These are phyloP conservation scores for Chaetoceros muelleri DNA, from an alignment of 108 stramenopile genomes.

Conservation along the genomic window DNA sequence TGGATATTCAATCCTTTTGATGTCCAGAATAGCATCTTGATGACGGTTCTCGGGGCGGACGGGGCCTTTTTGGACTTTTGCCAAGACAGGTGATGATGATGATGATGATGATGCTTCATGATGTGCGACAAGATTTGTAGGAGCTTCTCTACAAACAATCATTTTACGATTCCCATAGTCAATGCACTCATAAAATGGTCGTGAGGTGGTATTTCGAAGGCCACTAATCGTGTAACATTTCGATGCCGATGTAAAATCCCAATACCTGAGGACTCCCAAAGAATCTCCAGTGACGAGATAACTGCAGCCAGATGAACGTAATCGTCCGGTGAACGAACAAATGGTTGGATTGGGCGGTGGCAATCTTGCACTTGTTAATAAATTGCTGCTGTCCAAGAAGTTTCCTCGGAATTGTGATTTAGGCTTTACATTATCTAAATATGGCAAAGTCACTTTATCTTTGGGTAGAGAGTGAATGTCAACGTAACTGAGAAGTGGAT, in stretches of 20 bases:
- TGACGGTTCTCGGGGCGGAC: constrained; percentile 30
- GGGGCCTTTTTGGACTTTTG: constrained; percentile 27
- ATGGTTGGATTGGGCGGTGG: constrained; percentile 20
- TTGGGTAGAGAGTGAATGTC: constrained; percentile 24
- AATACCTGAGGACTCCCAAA: constrained; percentile 75
- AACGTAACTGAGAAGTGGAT: constrained; percentile 26
- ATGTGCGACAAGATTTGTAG: too few species aligned
- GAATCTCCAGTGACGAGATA: constrained; percentile 88
- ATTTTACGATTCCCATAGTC: constrained; percentile 33
- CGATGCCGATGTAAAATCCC: constrained; percentile 76
- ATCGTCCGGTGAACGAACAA: constrained; percentile 73
- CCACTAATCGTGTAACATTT: constrained; percentile 82
- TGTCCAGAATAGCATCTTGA: constrained; percentile 60
- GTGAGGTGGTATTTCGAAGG: constrained; percentile 36
- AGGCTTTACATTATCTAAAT: constrained; percentile 27
- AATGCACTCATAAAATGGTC: constrained; percentile 59
- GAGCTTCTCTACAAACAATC: constrained; percentile 64
- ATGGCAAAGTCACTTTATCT: constrained; percentile 22
- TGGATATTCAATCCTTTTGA: constrained; percentile 55
- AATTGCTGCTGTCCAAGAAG: constrained; percentile 10
- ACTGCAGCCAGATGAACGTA: constrained; percentile 43
- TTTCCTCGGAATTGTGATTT: constrained; percentile 4
- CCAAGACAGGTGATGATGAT: constrained; percentile 34
- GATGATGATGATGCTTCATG: constrained; percentile 21
- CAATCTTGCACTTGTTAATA: constrained; percentile 12